phyloP scores from a whole-genome alignment of 805 yeast genomes.

The Wickerhamomyces subpelliculosus region DNA sequence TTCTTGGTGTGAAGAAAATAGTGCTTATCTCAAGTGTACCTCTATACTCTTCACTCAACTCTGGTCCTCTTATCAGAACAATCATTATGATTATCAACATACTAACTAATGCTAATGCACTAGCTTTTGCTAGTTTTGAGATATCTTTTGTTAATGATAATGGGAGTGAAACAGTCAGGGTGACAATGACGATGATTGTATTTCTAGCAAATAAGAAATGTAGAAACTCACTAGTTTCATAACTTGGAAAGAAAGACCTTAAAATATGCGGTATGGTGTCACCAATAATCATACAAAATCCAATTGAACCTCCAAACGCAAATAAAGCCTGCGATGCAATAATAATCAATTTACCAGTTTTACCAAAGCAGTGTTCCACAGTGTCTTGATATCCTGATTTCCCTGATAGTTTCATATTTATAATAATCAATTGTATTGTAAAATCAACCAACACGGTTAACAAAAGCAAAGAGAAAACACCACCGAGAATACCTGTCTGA shows the following conservation, averaged over 20 bases:
- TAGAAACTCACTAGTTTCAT: slow-evolving; percentile 28
- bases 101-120: slow-evolving; percentile 77
- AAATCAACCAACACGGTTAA: slow-evolving; percentile 78
- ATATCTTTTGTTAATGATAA: slow-evolving; percentile 75
- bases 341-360: slow-evolving; percentile 57
- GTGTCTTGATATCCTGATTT: slow-evolving; percentile 80
- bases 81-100: slow-evolving; percentile 74
- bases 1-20: slow-evolving; percentile 53
- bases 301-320: slow-evolving; percentile 93
- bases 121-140: slow-evolving; percentile 78
- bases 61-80: slow-evolving; percentile 71
- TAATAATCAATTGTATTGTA: slow-evolving; percentile 75
- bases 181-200: slow-evolving; percentile 61
- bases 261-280: slow-evolving; percentile 92
- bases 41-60: slow-evolving; percentile 37
- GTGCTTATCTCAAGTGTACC: slow-evolving; percentile 38
- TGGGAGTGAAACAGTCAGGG: slow-evolving; percentile 74
- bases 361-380: slow-evolving; percentile 74
- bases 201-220: slow-evolving; percentile 58
- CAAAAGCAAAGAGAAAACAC: slow-evolving; percentile 49
- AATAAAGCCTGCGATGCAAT: slow-evolving; percentile 76
- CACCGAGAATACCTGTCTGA: slow-evolving; percentile 75
- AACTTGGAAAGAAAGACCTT: slow-evolving; percentile 50
- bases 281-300: slow-evolving; percentile 90
- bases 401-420: slow-evolving; percentile 74